Conservation (phyloP, 2,329 filamentous ascomycete species). For the Sporothrix pallida region DNA sequence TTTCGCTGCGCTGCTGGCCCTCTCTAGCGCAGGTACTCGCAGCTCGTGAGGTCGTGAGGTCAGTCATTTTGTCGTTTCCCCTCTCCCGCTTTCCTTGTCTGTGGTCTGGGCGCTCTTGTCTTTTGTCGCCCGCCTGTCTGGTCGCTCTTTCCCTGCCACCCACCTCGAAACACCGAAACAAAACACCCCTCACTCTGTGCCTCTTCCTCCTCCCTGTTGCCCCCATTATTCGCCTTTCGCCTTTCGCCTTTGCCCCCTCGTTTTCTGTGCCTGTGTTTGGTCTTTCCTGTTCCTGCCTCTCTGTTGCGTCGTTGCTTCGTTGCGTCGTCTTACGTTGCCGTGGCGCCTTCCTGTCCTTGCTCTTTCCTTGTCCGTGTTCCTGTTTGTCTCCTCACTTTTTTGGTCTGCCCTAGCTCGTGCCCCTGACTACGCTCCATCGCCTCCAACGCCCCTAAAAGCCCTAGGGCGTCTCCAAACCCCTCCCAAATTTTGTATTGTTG, state of each 20-base stretch:
- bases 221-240: background rate
- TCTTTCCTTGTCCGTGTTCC: too few species aligned
- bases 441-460: too few species aligned
- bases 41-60: background rate
- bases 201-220: background rate
- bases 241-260: background rate
- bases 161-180: background rate
- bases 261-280: too few species aligned
- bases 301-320: too few species aligned
- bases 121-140: background rate
- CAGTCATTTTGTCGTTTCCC: background rate
- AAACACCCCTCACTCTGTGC: background rate
- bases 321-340: too few species aligned
- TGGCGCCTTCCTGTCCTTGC: too few species aligned
- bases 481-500: too few species aligned
- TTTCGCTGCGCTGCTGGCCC: slow-evolving; percentile 13
- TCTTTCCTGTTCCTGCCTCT: too few species aligned
- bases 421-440: too few species aligned
- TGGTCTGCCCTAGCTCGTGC: too few species aligned
- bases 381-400: too few species aligned
- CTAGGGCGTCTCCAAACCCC: too few species aligned
- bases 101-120: background rate
- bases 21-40: slow-evolving; percentile 36
- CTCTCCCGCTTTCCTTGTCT: background rate
- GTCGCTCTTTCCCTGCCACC: slow-evolving; percentile 2